Conservation (phyloP, 2,329 filamentous ascomycete genomes). For the Pezicula neosporulosa region DNA sequence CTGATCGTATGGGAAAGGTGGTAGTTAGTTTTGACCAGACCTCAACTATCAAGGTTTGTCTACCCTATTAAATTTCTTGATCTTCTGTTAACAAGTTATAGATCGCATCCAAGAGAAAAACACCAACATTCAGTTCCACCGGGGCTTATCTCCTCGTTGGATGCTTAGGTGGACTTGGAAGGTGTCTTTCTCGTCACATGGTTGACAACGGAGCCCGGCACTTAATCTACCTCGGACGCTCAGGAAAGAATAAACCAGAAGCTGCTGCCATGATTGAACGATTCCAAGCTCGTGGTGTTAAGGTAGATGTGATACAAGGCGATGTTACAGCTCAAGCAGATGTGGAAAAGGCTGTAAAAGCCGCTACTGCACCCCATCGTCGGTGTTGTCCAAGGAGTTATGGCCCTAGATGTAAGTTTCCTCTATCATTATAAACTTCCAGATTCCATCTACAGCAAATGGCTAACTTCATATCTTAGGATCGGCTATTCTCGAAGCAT, state of each 20-base stretch:
- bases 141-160: conserved; percentile 6
- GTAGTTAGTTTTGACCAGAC: not conserved
- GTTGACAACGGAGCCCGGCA: conserved; percentile 10
- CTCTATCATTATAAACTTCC: not conserved
- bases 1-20: not conserved
- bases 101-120: not conserved
- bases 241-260: not conserved
- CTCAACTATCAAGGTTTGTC: not conserved
- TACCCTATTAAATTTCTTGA: not conserved
- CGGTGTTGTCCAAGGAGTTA: conserved; percentile 42
- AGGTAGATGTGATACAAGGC: conserved; percentile 40
- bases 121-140: not conserved
- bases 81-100: not conserved
- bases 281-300: conserved; percentile 27
- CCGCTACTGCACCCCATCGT: conserved; percentile 21
- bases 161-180: conserved; percentile 16
- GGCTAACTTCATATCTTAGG: not conserved
- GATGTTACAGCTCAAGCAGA: conserved; percentile 39
- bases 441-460: not conserved
- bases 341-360: not conserved
- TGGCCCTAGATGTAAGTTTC: conserved; percentile 31
- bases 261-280: not conserved
- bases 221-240: conserved; percentile 13
- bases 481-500: not conserved
- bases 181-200: conserved; percentile 7